Evolutionary conservation across 148 eudicot species (phyloP).

Genomic region (Rhododendron griersonianum): DNA sequence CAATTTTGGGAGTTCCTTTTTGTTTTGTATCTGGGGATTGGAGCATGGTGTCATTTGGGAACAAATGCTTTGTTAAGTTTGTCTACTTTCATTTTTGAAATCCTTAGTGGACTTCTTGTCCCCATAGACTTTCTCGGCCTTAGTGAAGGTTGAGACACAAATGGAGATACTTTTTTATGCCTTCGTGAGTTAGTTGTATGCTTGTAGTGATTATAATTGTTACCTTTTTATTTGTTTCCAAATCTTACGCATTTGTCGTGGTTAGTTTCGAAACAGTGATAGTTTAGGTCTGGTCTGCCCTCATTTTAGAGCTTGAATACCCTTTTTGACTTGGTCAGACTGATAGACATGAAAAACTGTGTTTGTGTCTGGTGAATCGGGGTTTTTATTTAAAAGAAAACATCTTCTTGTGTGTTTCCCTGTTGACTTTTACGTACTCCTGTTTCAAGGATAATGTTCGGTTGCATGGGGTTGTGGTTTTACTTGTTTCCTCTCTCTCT

Average conservation of each 20-base stretch:
- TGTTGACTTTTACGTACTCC: background rate
- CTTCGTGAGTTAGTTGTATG: background rate
- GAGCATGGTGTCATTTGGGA: background rate
- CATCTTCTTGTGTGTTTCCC: background rate
- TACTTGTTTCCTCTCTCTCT: no score
- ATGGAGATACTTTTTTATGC: background rate
- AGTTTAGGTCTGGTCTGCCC: background rate
- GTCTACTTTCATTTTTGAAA: background rate
- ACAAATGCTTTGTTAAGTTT: background rate
- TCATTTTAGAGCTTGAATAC: background rate
- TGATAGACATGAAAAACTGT: background rate
- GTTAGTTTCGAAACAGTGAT: background rate
- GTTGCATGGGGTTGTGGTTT: background rate
- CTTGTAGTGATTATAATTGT: background rate
- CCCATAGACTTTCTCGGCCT: background rate
- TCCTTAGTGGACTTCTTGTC: background rate
- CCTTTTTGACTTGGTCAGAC: background rate
- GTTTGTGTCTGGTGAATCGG: background rate
- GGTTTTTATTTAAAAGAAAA: background rate
- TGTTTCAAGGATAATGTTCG: background rate
- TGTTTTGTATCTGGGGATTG: background rate
- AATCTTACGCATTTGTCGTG: background rate
- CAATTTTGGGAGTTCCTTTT: background rate
- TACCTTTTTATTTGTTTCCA: background rate
- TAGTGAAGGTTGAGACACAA: background rate